Percentiles rank a stretch among this genome's conserved stretches.
Evolutionary conservation across 768 basidiomycete species (phyloP).

Genomic region (Leucosporidium yakuticum): DNA sequence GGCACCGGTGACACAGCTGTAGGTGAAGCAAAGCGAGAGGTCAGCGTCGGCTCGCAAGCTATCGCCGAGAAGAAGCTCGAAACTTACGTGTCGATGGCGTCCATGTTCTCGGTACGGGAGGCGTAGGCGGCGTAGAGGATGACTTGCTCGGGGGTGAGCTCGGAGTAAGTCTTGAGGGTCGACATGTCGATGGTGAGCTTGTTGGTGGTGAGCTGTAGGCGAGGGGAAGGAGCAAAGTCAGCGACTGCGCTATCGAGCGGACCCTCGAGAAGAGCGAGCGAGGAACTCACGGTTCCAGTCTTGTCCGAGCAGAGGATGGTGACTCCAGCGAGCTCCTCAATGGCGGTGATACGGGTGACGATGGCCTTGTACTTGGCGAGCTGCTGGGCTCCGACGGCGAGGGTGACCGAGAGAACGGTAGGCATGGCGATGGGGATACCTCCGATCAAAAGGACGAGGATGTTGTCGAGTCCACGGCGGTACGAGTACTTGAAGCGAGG

Average conservation of each 20-base stretch:
- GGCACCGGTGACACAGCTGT: slow-evolving; percentile 65
- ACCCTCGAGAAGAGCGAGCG: neutral
- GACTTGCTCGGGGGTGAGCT: slow-evolving; percentile 81
- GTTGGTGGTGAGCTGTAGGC: slow-evolving; percentile 78
- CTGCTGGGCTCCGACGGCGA: slow-evolving; percentile 97
- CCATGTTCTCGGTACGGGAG: slow-evolving; percentile 97
- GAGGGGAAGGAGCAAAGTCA: neutral
- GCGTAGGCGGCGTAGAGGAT: slow-evolving; percentile 91
- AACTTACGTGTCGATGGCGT: slow-evolving; percentile 71
- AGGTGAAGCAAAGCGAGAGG: neutral
- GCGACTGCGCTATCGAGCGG: neutral
- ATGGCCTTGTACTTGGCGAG: slow-evolving; percentile 99
- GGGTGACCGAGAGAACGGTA: slow-evolving; percentile 93
- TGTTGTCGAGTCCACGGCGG: slow-evolving; percentile 92
- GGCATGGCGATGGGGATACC: slow-evolving; percentile 99
- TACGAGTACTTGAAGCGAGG: slow-evolving; percentile 83
- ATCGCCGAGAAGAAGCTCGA: neutral
- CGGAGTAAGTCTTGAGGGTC: slow-evolving; percentile 84
- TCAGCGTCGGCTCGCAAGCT: neutral
- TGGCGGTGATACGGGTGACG: slow-evolving; percentile 98
- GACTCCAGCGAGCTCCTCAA: slow-evolving; percentile 95
- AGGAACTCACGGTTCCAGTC: slow-evolving; percentile 41
- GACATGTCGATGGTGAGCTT: slow-evolving; percentile 94
- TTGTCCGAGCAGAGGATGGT: slow-evolving; percentile 99
- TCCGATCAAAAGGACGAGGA: slow-evolving; percentile 97